A percentile compares a stretch with the other conserved stretches of the same genome.
Conservation (phyloP, 495 filamentous ascomycete genomes). For the Clohesyomyces aquaticus region DNA sequence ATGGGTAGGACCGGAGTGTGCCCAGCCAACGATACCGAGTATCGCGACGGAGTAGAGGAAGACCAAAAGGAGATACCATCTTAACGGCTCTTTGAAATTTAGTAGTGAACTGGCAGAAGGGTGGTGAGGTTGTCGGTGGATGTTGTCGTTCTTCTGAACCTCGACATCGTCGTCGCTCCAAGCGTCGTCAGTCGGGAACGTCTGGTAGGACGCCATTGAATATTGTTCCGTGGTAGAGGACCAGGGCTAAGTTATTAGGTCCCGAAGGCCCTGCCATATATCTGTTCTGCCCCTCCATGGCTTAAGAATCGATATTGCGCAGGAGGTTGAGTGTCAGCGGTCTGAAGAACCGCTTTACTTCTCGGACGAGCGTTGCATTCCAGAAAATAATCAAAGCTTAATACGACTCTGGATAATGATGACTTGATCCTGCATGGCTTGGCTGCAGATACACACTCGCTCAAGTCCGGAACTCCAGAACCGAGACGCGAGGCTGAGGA, state of each 20-base stretch:
- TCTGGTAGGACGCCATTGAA: neutral
- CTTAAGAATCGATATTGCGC: neutral
- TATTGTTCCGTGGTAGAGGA: neutral
- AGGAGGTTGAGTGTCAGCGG: neutral
- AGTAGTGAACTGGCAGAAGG: neutral
- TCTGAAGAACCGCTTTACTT: neutral
- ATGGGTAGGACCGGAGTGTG: slow-evolving; percentile 11
- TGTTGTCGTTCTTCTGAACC: neutral
- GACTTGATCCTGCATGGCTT: neutral
- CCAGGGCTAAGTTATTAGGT: neutral
- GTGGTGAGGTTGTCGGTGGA: neutral
- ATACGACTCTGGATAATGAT: neutral
- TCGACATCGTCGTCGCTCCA: neutral
- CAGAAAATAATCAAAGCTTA: neutral
- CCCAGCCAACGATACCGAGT: slow-evolving; percentile 6
- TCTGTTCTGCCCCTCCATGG: neutral
- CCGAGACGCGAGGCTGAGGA: neutral
- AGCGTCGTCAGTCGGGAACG: neutral
- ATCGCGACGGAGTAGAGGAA: slow-evolving; percentile 6
- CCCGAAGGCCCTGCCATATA: neutral
- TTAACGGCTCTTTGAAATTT: slow-evolving; percentile 19
- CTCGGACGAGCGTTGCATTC: neutral
- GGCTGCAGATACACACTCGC: neutral
- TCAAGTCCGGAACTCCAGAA: neutral
- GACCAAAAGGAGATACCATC: slow-evolving; percentile 13